Percentiles rank a stretch among this genome's conserved stretches.
Evolutionary conservation across 2,329 filamentous ascomycete species (phyloP).

Genomic region (Trichoderma sp.): DNA sequence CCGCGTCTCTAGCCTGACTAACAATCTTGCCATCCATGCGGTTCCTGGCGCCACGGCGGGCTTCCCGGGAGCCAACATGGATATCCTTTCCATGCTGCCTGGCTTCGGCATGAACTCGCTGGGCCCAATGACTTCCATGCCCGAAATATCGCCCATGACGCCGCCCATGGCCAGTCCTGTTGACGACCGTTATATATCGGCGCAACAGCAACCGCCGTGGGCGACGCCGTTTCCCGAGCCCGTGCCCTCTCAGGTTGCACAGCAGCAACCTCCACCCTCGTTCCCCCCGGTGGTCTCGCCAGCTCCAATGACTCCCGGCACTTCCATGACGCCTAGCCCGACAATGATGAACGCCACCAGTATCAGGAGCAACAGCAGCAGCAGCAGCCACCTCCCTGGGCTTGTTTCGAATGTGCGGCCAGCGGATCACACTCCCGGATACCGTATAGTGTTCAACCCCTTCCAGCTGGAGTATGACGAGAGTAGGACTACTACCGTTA

Average conservation of each 20-base stretch:
- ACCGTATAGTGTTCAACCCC: slow-evolving; percentile 53
- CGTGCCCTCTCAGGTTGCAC: slow-evolving; percentile 30
- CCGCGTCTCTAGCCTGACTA: slow-evolving; percentile 50
- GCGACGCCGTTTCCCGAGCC: slow-evolving; percentile 37
- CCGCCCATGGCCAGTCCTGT: slow-evolving; percentile 34
- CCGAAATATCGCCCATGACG: slow-evolving; percentile 38
- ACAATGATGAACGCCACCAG: slow-evolving; percentile 15
- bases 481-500: slow-evolving; percentile 44
- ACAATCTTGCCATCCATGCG: slow-evolving; percentile 48
- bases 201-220: slow-evolving; percentile 44
- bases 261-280: slow-evolving; percentile 35
- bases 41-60: slow-evolving; percentile 43
- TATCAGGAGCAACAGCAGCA: slow-evolving; percentile 24
- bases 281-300: slow-evolving; percentile 38
- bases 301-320: slow-evolving; percentile 36
- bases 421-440: slow-evolving; percentile 28
- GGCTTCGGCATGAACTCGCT: slow-evolving; percentile 38
- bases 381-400: slow-evolving; percentile 18
- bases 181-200: slow-evolving; percentile 38
- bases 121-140: slow-evolving; percentile 27
- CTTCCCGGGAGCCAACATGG: slow-evolving; percentile 48
- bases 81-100: slow-evolving; percentile 50
- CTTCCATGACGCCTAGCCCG: slow-evolving; percentile 26
- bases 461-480: slow-evolving; percentile 52
- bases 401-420: slow-evolving; percentile 14